A percentile compares a stretch with the other conserved stretches of the same genome.
Evolutionary conservation across 1,284 basidiomycete genomes (phyloP).

Genomic region (Apiotrichum siamense): DNA sequence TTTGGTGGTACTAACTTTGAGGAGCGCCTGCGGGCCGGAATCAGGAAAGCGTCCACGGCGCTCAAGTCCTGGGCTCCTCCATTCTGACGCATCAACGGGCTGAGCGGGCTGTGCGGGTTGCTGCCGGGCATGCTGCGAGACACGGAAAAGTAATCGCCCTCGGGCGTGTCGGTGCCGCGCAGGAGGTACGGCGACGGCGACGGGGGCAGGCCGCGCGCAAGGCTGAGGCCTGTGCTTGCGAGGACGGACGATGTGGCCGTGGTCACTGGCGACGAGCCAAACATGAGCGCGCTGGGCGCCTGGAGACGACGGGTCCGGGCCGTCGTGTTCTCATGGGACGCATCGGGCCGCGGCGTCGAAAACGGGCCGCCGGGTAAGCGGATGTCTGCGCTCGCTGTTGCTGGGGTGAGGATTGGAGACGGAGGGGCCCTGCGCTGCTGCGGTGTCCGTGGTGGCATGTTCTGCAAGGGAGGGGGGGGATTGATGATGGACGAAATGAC

Average conservation of each 20-base stretch:
- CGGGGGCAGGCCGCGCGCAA: neutral
- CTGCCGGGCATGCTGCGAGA: too few relatives aligned
- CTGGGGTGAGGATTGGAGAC: neutral
- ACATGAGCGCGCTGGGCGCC: neutral
- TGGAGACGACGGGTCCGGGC: neutral
- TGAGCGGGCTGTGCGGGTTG: too few relatives aligned
- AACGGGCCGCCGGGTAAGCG: too few relatives aligned
- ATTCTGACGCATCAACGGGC: too few relatives aligned
- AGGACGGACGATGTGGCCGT: neutral
- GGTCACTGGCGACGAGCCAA: neutral
- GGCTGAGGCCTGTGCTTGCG: neutral
- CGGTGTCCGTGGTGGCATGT: neutral
- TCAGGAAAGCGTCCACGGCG: too few relatives aligned
- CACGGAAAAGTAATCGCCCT: neutral
- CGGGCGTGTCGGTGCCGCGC: neutral
- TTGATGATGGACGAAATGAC: neutral
- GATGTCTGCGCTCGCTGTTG: too few relatives aligned
- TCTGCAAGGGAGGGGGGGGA: neutral
- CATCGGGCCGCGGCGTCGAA: too few relatives aligned
- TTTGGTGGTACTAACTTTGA: too few relatives aligned
- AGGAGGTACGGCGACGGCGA: neutral
- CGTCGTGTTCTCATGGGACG: too few relatives aligned
- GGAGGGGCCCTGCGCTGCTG: neutral
- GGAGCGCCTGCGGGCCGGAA: too few relatives aligned
- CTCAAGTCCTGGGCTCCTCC: too few relatives aligned